Conservation (phyloP, 345 rosid species). For the Aquilaria yunnanensis region DNA sequence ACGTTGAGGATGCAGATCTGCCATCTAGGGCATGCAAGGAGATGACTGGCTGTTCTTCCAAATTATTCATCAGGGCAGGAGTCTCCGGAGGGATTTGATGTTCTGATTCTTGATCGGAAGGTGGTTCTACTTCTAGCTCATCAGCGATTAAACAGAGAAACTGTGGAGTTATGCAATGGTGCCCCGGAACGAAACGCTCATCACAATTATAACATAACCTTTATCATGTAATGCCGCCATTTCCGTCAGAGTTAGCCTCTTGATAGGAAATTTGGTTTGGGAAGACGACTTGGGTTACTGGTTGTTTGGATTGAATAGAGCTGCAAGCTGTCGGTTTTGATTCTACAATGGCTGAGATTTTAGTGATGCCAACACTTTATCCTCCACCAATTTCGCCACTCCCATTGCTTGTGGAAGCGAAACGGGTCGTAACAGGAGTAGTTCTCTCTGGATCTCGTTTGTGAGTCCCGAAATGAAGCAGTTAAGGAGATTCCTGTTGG, state of each 20-base stretch:
- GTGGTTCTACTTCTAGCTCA: neutral
- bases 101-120: neutral
- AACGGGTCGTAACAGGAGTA: neutral
- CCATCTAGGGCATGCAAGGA: neutral
- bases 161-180: neutral
- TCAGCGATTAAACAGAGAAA: no score
- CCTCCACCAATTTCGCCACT: neutral
- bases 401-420: neutral
- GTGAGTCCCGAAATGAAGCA: neutral
- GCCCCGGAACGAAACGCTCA: neutral
- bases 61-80: no score
- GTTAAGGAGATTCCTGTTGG: neutral
- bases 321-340: neutral
- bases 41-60: neutral
- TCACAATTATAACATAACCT: neutral
- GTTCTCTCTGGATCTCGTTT: neutral
- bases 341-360: no score
- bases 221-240: neutral
- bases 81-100: no score
- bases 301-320: neutral
- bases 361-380: neutral
- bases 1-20: neutral
- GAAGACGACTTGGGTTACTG: neutral
- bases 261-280: neutral
- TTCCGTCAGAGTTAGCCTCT: neutral